Percentiles rank a stretch among this genome's conserved stretches.
Evolutionary conservation across 768 basidiomycete species (phyloP).

Genomic region (Phlegmacium glaucopus): DNA sequence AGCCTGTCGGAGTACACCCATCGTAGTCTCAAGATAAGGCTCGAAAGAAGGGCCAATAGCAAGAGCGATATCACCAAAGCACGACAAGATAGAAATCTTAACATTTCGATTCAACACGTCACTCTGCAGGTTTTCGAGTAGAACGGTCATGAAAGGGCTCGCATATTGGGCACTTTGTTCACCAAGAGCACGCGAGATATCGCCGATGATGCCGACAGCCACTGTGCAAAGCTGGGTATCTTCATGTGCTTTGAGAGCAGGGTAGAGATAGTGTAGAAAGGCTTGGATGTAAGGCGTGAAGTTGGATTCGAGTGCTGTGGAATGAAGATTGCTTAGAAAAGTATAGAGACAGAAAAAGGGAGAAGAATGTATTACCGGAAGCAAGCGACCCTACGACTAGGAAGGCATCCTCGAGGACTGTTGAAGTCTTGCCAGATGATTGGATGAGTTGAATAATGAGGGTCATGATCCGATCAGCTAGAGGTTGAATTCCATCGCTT

Average conservation of each 20-base stretch:
- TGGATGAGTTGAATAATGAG: constrained; percentile 81
- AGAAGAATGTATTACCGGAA: constrained; percentile 43
- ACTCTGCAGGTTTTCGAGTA: constrained; percentile 89
- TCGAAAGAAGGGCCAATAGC: constrained; percentile 86
- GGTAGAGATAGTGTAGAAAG: constrained; percentile 82
- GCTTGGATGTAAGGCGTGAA: constrained; percentile 84
- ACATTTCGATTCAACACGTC: constrained; percentile 89
- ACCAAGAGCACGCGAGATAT: constrained; percentile 92
- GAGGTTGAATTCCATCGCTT: constrained; percentile 74
- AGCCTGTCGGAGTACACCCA: constrained; percentile 89
- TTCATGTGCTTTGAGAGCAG: constrained; percentile 88
- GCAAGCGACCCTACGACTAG: constrained; percentile 88
- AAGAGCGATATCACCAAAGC: constrained; percentile 95
- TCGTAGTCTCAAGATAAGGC: constrained; percentile 86
- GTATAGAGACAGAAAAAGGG: not conserved
- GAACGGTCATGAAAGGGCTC: constrained; percentile 84
- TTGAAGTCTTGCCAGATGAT: constrained; percentile 88
- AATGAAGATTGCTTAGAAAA: constrained; percentile 2
- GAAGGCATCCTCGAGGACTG: constrained; percentile 95
- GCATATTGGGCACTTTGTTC: constrained; percentile 83
- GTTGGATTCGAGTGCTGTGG: constrained; percentile 63
- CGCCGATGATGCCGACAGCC: constrained; percentile 93
- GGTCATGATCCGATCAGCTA: constrained; percentile 95
- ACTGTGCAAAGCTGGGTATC: constrained; percentile 96
- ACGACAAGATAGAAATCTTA: constrained; percentile 94